Evolutionary conservation across 768 basidiomycete species (phyloP).

Genomic region (Auricularia auricula-judae): DNA sequence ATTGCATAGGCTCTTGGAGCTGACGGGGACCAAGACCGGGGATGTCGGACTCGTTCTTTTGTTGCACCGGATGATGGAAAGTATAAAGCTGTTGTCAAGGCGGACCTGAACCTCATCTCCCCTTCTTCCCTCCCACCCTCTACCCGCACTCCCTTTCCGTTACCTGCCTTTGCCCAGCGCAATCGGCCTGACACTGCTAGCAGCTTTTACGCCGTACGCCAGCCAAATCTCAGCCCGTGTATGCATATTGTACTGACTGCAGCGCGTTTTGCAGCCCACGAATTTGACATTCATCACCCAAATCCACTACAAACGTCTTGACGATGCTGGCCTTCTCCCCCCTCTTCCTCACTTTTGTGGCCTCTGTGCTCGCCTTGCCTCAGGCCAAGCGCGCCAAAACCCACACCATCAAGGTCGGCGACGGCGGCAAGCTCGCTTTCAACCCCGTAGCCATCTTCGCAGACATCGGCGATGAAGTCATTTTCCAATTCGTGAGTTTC

Average conservation of each 20-base stretch:
- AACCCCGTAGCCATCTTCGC: conserved; percentile 16
- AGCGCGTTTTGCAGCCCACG: conserved; percentile 11
- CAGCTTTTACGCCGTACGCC: conserved; percentile 11
- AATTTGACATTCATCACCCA: neutral
- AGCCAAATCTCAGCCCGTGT: conserved; percentile 6
- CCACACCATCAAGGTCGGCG: neutral
- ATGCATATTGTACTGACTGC: conserved; percentile 12
- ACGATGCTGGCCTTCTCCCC: conserved; percentile 29
- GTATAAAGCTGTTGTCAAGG: neutral
- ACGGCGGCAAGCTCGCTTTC: neutral
- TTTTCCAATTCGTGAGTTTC: conserved; percentile 36
- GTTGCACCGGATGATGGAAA: neutral
- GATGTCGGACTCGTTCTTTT: neutral
- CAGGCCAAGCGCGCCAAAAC: neutral
- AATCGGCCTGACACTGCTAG: conserved; percentile 6
- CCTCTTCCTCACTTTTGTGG: conserved; percentile 35
- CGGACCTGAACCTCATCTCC: neutral
- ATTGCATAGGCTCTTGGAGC: no score
- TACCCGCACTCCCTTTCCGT: conserved; percentile 7
- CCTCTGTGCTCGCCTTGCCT: conserved; percentile 13
- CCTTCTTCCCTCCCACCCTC: conserved; percentile 6
- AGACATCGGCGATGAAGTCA: conserved; percentile 43
- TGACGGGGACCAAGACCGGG: neutral
- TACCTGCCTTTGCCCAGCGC: conserved; percentile 4
- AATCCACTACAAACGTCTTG: conserved; percentile 15